Conservation (phyloP, 306 rosid genomes). For the Albizia julibrissin region DNA sequence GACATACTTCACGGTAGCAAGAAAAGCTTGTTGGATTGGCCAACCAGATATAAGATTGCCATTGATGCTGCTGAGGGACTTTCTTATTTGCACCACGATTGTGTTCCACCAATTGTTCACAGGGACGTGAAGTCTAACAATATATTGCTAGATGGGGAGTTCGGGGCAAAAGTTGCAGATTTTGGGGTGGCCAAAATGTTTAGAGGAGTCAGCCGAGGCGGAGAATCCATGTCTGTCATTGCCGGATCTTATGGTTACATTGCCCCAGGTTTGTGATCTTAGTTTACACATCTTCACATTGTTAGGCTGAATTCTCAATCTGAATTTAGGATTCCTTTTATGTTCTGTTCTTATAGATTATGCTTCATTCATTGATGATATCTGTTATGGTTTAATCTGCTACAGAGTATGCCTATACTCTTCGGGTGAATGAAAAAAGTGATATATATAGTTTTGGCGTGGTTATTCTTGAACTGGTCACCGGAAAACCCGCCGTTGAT, state of each 20-base stretch:
- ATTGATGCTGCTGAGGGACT: slow-evolving; percentile 87
- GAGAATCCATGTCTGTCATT: slow-evolving; percentile 57
- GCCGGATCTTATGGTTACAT: slow-evolving; percentile 77
- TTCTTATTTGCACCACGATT: slow-evolving; percentile 79
- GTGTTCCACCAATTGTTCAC: slow-evolving; percentile 77
- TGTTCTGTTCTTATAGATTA: neutral
- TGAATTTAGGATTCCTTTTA: neutral
- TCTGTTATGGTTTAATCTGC: slow-evolving; percentile 13
- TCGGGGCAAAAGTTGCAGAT: slow-evolving; percentile 81
- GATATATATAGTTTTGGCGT: slow-evolving; percentile 84
- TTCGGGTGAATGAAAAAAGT: slow-evolving; percentile 81
- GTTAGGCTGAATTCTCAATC: neutral
- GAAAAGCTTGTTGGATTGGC: slow-evolving; percentile 64
- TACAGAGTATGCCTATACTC: slow-evolving; percentile 82
- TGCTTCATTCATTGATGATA: neutral
- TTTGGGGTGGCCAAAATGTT: slow-evolving; percentile 70
- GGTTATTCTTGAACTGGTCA: slow-evolving; percentile 75
- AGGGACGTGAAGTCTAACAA: slow-evolving; percentile 82
- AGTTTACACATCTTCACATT: neutral
- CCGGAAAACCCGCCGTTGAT: slow-evolving; percentile 67
- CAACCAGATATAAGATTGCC: slow-evolving; percentile 64
- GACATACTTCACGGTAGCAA: slow-evolving; percentile 61
- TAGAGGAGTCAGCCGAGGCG: slow-evolving; percentile 32
- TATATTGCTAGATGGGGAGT: slow-evolving; percentile 69
- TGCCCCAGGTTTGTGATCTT: slow-evolving; percentile 65